A percentile compares a stretch with the other conserved stretches of the same genome.
These are phyloP conservation scores for Moricandia arvensis DNA, from an alignment of 345 rosid species.

Conservation along the genomic window DNA sequence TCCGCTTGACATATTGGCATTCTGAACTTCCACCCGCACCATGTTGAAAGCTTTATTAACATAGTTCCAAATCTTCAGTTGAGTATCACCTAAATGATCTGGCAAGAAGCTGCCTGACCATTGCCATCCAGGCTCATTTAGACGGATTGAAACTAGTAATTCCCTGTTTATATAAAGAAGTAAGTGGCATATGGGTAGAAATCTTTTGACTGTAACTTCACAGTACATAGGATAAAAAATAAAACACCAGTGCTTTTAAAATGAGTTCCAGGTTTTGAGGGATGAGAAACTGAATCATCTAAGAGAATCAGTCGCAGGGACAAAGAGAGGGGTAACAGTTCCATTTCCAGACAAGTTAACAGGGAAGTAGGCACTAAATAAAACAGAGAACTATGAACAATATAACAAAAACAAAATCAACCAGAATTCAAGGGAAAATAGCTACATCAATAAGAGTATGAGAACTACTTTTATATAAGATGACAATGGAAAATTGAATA, in stretches of 20 bases:
- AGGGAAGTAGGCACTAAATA: neutral
- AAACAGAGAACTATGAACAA: conserved; percentile 7
- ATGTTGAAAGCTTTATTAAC: conserved; percentile 63
- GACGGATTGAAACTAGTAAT: conserved; percentile 70
- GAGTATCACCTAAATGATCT: conserved; percentile 90
- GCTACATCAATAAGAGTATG: conserved; percentile 6
- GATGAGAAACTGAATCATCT: neutral
- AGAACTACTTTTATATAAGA: neutral
- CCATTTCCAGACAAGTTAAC: conserved; percentile 3
- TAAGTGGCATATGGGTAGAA: conserved; percentile 14
- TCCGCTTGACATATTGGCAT: conserved; percentile 70
- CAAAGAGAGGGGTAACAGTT: neutral
- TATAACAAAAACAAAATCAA: neutral
- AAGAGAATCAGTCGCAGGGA: neutral
- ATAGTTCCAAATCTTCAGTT: conserved; percentile 83
- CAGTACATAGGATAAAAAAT: conserved; percentile 4
- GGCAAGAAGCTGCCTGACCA: conserved; percentile 99
- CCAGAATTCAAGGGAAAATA: conserved; percentile 11
- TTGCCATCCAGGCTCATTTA: conserved; percentile 93
- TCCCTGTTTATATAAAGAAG: conserved; percentile 54
- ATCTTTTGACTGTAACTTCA: conserved; percentile 4
- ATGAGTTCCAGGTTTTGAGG: neutral
- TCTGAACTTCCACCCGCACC: conserved; percentile 91
- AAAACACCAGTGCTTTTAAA: conserved; percentile 9
- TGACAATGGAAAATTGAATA: neutral